Evolutionary conservation across 2,329 filamentous ascomycete species (phyloP).

Genomic region (Fusarium compactum): DNA sequence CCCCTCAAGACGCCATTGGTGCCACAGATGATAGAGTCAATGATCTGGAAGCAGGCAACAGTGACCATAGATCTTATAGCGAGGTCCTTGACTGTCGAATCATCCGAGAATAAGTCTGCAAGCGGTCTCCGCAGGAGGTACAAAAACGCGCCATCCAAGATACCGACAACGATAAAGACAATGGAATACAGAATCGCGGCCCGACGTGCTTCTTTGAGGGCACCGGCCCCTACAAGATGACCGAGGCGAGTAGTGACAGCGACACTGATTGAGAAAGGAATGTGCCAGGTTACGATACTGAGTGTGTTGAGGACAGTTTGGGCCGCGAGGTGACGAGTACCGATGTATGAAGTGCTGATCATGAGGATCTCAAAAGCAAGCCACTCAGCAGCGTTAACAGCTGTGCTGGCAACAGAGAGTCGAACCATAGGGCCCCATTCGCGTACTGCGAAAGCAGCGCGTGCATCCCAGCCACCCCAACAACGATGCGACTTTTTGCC

Average conservation of each 20-base stretch:
- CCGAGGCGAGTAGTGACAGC: slow-evolving; percentile 58
- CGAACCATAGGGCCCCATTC: slow-evolving; percentile 57
- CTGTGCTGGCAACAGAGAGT: slow-evolving; percentile 56
- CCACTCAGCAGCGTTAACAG: slow-evolving; percentile 60
- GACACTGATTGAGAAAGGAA: slow-evolving; percentile 58
- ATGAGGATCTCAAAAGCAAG: slow-evolving; percentile 59
- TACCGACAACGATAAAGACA: slow-evolving; percentile 29
- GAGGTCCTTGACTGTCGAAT: slow-evolving; percentile 25
- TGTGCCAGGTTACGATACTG: slow-evolving; percentile 57
- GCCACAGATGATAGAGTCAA: slow-evolving; percentile 37
- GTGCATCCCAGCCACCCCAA: slow-evolving; percentile 57
- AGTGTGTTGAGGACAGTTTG: slow-evolving; percentile 57
- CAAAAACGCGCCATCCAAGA: slow-evolving; percentile 32
- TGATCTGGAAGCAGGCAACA: slow-evolving; percentile 37
- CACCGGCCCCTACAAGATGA: slow-evolving; percentile 55
- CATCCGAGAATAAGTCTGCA: slow-evolving; percentile 35
- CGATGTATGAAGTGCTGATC: slow-evolving; percentile 59
- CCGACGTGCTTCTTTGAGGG: slow-evolving; percentile 33
- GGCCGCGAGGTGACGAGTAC: slow-evolving; percentile 57
- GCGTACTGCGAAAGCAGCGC: slow-evolving; percentile 51
- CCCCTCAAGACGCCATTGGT: slow-evolving; percentile 39
- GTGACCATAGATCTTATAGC: slow-evolving; percentile 31
- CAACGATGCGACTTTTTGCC: slow-evolving; percentile 50
- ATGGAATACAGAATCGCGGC: slow-evolving; percentile 29
- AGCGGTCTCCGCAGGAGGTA: slow-evolving; percentile 30